phyloP scores from a whole-genome alignment of 2,329 filamentous ascomycete genomes.

The Alternaria panax region DNA sequence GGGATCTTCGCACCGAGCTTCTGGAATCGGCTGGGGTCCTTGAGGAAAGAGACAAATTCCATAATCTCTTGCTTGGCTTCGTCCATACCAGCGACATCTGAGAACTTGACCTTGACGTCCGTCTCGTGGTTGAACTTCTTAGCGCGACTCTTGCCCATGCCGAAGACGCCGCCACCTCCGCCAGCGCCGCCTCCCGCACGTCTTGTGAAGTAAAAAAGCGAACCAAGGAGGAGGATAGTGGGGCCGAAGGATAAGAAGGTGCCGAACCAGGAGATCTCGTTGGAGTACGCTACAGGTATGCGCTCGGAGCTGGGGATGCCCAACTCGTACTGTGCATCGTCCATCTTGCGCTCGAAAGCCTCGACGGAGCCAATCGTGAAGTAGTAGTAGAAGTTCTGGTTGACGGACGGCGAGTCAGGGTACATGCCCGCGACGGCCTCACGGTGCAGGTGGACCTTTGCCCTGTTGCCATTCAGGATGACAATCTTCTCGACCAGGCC shows the following conservation, averaged over 20 bases:
- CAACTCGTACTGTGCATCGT: conserved; percentile 86
- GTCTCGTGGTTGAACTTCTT: conserved; percentile 98
- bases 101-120: conserved; percentile 94
- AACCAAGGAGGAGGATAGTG: conserved; percentile 83
- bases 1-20: conserved; percentile 97
- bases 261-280: conserved; percentile 75
- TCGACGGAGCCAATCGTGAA: conserved; percentile 97
- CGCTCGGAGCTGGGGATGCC: conserved; percentile 85
- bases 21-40: conserved; percentile 91
- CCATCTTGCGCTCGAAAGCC: conserved; percentile 86
- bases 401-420: conserved; percentile 74
- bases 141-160: conserved; percentile 92
- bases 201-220: conserved; percentile 79
- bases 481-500: conserved; percentile 92
- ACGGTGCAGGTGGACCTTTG: conserved; percentile 81
- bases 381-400: conserved; percentile 80
- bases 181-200: conserved; percentile 72
- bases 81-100: conserved; percentile 96
- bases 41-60: conserved; percentile 98
- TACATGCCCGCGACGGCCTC: conserved; percentile 76
- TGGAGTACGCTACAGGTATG: conserved; percentile 88
- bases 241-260: conserved; percentile 84
- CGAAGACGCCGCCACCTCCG: conserved; percentile 77
- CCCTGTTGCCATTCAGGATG: conserved; percentile 77
- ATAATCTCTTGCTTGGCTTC: conserved; percentile 98